Evolutionary conservation across 2,329 filamentous ascomycete genomes (phyloP).

Genomic region (Cercospora beticola): DNA sequence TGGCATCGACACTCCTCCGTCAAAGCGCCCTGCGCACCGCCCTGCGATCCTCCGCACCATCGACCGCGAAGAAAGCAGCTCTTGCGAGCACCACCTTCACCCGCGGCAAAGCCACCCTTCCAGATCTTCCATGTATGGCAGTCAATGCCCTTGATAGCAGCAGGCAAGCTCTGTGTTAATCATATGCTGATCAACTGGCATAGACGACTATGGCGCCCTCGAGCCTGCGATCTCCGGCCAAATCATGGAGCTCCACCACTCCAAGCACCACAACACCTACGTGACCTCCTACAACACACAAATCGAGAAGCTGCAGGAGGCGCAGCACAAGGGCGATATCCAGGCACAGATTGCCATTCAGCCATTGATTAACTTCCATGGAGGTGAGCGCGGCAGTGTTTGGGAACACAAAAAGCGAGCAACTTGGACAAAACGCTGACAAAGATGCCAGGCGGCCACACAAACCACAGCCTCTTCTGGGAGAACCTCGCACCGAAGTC

Average conservation of each 20-base stretch:
- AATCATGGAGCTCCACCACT: conserved; percentile 96
- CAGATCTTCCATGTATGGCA: conserved; percentile 73
- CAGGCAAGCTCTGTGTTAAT: background rate
- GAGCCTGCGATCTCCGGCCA: conserved; percentile 80
- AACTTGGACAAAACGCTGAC: background rate
- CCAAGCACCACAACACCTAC: conserved; percentile 92
- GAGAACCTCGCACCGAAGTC: conserved; percentile 66
- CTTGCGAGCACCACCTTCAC: conserved; percentile 74
- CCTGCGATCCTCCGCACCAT: conserved; percentile 65
- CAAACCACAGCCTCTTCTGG: conserved; percentile 70
- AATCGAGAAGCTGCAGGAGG: conserved; percentile 66
- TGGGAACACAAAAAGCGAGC: background rate
- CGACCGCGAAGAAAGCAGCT: conserved; percentile 59
- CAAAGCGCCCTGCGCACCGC: conserved; percentile 68
- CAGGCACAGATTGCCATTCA: conserved; percentile 56
- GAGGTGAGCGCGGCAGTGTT: conserved; percentile 42
- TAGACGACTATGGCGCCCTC: conserved; percentile 95
- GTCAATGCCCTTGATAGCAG: background rate
- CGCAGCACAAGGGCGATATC: conserved; percentile 55
- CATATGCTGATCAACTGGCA: background rate
- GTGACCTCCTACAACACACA: conserved; percentile 85
- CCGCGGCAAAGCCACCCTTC: conserved; percentile 87
- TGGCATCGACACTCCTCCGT: conserved; percentile 76
- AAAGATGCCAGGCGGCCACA: conserved; percentile 53
- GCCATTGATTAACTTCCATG: conserved; percentile 65